Percentiles rank a stretch among this genome's conserved stretches.
These are phyloP conservation scores for Fusarium pseudocircinatum DNA, from an alignment of 2,329 filamentous ascomycete genomes.

Conservation along the genomic window DNA sequence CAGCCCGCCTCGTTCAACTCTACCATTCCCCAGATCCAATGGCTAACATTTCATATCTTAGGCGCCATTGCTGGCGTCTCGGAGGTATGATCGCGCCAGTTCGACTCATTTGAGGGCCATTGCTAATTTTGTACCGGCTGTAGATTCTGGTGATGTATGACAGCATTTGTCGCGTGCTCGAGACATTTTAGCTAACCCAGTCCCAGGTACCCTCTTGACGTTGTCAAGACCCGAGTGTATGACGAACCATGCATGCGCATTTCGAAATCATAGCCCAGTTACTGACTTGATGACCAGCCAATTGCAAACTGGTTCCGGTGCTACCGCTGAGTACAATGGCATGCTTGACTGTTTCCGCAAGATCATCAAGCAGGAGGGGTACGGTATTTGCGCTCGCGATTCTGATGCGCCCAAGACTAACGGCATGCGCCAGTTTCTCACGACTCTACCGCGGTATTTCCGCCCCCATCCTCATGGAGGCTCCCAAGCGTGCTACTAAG, in stretches of 20 bases:
- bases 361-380: constrained; percentile 97
- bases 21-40: constrained; percentile 9
- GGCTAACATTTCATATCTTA: constrained; percentile 49
- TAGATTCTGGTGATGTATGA: constrained; percentile 89
- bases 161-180: constrained; percentile 32
- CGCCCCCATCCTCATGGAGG: constrained; percentile 97
- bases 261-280: not conserved
- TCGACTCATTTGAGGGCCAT: constrained; percentile 28
- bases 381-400: constrained; percentile 46
- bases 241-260: constrained; percentile 48
- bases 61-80: constrained; percentile 97
- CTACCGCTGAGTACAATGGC: constrained; percentile 91
- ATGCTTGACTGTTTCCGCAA: constrained; percentile 99
- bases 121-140: constrained; percentile 26
- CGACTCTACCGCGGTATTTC: constrained; percentile 95
- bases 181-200: constrained; percentile 29
- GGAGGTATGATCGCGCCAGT: constrained; percentile 70
- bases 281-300: constrained; percentile 66
- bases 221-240: constrained; percentile 97
- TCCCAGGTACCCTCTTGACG: constrained; percentile 96
- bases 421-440: constrained; percentile 69
- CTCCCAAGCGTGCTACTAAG: constrained; percentile 92
- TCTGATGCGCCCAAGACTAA: constrained; percentile 29
- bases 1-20: constrained; percentile 8
- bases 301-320: constrained; percentile 79